These are phyloP conservation scores for Gaultheria prostrata DNA, from an alignment of 148 eudicot genomes.

Conservation along the genomic window DNA sequence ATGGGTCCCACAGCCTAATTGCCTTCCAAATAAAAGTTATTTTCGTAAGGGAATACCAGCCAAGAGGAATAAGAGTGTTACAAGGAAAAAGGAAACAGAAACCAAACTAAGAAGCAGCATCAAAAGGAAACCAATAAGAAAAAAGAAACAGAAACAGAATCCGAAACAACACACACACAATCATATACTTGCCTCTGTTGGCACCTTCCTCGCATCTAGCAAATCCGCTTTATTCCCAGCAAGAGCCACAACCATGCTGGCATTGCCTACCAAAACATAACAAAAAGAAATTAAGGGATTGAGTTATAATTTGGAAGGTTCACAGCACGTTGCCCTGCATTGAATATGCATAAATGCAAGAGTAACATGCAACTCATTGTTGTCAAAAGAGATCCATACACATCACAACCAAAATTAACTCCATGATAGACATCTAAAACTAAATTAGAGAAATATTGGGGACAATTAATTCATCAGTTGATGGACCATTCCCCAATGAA, in stretches of 20 bases:
- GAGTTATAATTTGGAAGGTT: not conserved
- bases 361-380: not conserved
- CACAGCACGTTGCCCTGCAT: not conserved
- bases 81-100: not conserved
- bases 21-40: not conserved
- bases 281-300: not conserved
- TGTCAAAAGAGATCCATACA: not conserved
- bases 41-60: not conserved
- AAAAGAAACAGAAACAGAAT: not conserved
- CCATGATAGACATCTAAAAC: not conserved
- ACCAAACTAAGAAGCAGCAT: not conserved
- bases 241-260: conserved; percentile 26
- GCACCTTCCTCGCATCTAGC: conserved; percentile 24
- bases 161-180: not conserved
- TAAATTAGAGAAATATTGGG: no score
- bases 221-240: conserved; percentile 44
- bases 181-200: conserved; percentile 22
- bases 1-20: not conserved
- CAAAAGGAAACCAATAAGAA: not conserved
- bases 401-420: not conserved
- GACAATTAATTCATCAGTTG: not conserved
- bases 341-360: not conserved
- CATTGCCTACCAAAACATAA: conserved; percentile 17
- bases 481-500: not conserved
- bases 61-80: not conserved